A percentile compares a stretch with the other conserved stretches of the same genome.
These are phyloP conservation scores for Lodderomyces pseudojiufengensis DNA, from an alignment of 1,139 yeast species.

Conservation along the genomic window DNA sequence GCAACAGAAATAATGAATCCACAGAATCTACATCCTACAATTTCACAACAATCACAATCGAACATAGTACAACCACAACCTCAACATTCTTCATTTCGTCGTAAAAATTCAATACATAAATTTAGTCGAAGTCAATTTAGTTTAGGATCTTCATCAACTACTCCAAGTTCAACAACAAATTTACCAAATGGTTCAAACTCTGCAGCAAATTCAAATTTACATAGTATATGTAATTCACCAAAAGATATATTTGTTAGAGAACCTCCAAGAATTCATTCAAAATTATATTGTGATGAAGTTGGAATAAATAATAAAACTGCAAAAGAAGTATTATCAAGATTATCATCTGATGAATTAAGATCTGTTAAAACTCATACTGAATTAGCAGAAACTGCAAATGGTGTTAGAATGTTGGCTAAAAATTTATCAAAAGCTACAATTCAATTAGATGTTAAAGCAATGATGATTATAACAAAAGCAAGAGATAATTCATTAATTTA, in stretches of 20 bases:
- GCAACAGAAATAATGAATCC: conserved; percentile 5
- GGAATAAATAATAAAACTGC: conserved; percentile 15
- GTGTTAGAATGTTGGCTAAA: conserved; percentile 75
- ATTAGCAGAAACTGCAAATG: conserved; percentile 81
- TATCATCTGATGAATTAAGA: conserved; percentile 37
- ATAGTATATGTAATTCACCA: conserved; percentile 12
- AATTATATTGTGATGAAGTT: conserved; percentile 27
- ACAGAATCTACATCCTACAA: not conserved
- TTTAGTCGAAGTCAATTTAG: conserved; percentile 8
- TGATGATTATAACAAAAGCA: conserved; percentile 82
- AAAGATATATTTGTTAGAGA: conserved; percentile 16
- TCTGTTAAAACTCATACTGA: conserved; percentile 66
- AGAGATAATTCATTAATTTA: conserved; percentile 73
- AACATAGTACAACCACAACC: conserved; percentile 9
- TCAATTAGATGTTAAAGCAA: conserved; percentile 61
- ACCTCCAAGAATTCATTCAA: conserved; percentile 34
- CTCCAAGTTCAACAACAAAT: conserved; percentile 6
- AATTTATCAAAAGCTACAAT: conserved; percentile 73
- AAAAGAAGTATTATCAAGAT: conserved; percentile 30
- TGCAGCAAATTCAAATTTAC: not conserved
- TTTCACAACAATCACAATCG: not conserved
- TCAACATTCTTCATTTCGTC: conserved; percentile 8
- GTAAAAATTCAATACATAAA: conserved; percentile 7
- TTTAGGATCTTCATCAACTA: conserved; percentile 1
- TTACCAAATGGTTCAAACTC: not conserved